Percentiles rank a stretch among this genome's conserved stretches.
phyloP scores from a whole-genome alignment of 2,329 filamentous ascomycete species.

The Colletotrichum musae region DNA sequence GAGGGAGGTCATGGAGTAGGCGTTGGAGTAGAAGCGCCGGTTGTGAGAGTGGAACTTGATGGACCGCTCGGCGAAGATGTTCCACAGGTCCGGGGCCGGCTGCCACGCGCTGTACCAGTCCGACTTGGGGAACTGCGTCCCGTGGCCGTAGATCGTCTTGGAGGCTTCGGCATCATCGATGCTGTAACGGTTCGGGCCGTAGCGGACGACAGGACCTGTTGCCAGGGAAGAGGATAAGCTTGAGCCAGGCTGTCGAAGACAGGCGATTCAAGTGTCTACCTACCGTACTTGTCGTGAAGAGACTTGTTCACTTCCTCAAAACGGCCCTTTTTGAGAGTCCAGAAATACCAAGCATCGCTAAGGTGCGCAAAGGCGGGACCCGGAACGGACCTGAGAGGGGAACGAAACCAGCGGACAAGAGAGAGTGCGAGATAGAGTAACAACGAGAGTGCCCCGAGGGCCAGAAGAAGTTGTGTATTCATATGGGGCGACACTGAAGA shows the following conservation, averaged over 20 bases:
- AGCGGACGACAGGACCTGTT: slow-evolving; percentile 57
- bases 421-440: not conserved
- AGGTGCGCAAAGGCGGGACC: slow-evolving; percentile 48
- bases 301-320: slow-evolving; percentile 48
- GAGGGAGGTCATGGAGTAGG: slow-evolving; percentile 64
- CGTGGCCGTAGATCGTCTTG: slow-evolving; percentile 52
- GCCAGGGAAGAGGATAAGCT: not conserved
- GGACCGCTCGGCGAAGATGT: slow-evolving; percentile 52
- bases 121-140: slow-evolving; percentile 54
- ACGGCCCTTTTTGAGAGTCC: slow-evolving; percentile 43
- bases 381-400: slow-evolving; percentile 46
- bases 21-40: slow-evolving; percentile 57
- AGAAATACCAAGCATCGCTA: slow-evolving; percentile 49
- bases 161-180: slow-evolving; percentile 57
- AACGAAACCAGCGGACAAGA: slow-evolving; percentile 30
- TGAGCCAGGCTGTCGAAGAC: too few relatives aligned
- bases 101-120: slow-evolving; percentile 46
- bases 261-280: not conserved
- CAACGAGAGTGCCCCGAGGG: not conserved
- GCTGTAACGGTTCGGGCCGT: slow-evolving; percentile 63
- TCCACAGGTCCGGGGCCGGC: slow-evolving; percentile 43
- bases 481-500: not conserved
- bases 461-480: slow-evolving; percentile 8
- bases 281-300: slow-evolving; percentile 50
- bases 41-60: slow-evolving; percentile 53